These are phyloP conservation scores for Phlegmacium glaucopus DNA, from an alignment of 768 basidiomycete species.

Conservation along the genomic window DNA sequence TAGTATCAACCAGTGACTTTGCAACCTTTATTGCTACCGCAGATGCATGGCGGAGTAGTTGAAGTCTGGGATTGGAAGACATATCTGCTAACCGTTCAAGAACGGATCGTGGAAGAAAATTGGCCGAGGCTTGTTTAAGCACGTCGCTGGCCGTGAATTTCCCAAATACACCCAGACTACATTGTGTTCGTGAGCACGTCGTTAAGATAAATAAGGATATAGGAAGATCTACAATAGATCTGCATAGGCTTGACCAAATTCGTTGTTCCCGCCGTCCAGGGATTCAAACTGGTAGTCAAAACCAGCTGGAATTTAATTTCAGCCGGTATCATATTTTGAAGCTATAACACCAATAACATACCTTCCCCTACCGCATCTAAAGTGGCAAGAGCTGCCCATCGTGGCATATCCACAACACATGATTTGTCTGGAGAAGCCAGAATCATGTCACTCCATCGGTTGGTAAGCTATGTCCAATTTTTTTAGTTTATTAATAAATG, in stretches of 20 bases:
- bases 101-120: constrained; percentile 25
- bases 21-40: constrained; percentile 30
- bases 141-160: constrained; percentile 26
- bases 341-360: too few relatives aligned
- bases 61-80: constrained; percentile 26
- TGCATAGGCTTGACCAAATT: constrained; percentile 32
- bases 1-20: constrained; percentile 33
- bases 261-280: constrained; percentile 34
- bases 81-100: constrained; percentile 33
- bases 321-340: too few relatives aligned
- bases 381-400: constrained; percentile 42
- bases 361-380: constrained; percentile 51
- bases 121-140: constrained; percentile 27
- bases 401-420: constrained; percentile 30
- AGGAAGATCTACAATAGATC: constrained; percentile 30
- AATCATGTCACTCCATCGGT: constrained; percentile 39
- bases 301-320: constrained; percentile 40
- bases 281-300: constrained; percentile 48
- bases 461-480: constrained; percentile 28
- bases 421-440: constrained; percentile 20
- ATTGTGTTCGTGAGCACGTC: background rate
- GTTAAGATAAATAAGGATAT: background rate
- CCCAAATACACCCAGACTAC: constrained; percentile 30
- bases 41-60: constrained; percentile 28
- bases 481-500: background rate